phyloP scores from a whole-genome alignment of 2,329 filamentous ascomycete genomes.

The Aspergillus pseudonomiae region DNA sequence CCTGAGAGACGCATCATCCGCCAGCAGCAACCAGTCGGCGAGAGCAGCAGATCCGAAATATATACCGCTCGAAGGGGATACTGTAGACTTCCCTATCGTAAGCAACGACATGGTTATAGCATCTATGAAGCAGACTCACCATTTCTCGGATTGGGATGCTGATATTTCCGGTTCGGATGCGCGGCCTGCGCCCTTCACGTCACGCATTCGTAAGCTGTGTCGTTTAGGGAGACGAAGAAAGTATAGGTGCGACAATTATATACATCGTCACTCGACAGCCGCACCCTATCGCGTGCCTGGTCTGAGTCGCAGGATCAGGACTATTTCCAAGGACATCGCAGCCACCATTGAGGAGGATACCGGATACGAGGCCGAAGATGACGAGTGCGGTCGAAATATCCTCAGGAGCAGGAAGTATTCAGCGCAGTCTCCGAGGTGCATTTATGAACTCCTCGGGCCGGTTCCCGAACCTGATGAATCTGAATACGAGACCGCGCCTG shows the following conservation, averaged over 20 bases:
- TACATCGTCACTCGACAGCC: not conserved
- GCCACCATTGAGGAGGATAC: not conserved
- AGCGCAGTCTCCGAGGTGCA: not conserved
- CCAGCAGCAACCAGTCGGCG: not conserved
- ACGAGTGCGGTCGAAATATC: not conserved
- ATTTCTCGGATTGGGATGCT: not conserved
- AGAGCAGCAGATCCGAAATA: too few species aligned
- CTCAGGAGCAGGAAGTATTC: not conserved
- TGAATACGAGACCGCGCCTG: not conserved
- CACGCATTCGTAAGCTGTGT: not conserved
- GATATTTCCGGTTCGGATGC: not conserved
- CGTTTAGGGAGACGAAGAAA: not conserved
- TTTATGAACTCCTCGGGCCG: not conserved
- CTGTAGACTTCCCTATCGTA: not conserved
- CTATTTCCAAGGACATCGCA: not conserved
- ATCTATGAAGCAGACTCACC: too few species aligned
- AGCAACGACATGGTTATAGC: not conserved
- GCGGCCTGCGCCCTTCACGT: not conserved
- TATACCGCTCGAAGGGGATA: not conserved
- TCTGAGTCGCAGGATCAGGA: not conserved
- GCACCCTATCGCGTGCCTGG: not conserved
- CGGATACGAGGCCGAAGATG: not conserved
- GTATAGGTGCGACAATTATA: not conserved
- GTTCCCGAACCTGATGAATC: not conserved
- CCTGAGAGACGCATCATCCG: not conserved